phyloP scores from a whole-genome alignment of 495 filamentous ascomycete genomes.

The Trichoderma gamsii region DNA sequence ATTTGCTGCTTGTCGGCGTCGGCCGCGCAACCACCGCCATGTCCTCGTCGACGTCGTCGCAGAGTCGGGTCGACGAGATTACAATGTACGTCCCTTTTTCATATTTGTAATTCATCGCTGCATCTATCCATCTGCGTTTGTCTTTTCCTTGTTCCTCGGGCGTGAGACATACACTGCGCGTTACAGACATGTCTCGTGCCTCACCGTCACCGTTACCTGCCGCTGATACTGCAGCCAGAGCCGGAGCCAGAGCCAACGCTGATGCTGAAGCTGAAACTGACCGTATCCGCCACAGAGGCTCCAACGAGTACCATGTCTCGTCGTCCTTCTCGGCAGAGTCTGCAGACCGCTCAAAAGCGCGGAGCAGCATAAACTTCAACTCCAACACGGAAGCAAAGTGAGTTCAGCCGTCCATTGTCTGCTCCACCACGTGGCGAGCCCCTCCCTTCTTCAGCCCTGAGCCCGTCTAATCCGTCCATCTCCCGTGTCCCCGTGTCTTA shows the following conservation, averaged over 20 bases:
- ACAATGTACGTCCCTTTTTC: background rate
- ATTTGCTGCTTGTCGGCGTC: background rate
- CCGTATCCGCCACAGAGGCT: slow-evolving; percentile 2
- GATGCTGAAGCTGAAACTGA: slow-evolving; percentile 12
- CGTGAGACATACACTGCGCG: background rate
- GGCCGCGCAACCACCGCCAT: slow-evolving; percentile 2
- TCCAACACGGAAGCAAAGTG: slow-evolving; percentile 42
- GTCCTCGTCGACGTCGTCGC: slow-evolving; percentile 5
- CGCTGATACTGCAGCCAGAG: too few species aligned
- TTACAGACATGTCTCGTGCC: background rate
- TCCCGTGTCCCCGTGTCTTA: background rate
- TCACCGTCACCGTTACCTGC: background rate
- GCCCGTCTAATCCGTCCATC: background rate
- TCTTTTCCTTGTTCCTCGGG: background rate
- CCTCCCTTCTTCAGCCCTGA: background rate
- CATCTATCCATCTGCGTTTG: background rate
- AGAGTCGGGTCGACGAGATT: slow-evolving; percentile 6
- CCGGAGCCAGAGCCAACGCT: too few species aligned
- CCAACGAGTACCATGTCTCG: slow-evolving; percentile 11
- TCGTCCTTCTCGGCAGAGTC: slow-evolving; percentile 11
- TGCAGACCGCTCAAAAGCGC: slow-evolving; percentile 1
- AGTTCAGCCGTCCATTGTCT: slow-evolving; percentile 11
- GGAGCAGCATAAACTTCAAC: slow-evolving; percentile 36
- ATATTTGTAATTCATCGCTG: too few species aligned
- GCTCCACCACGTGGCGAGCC: slow-evolving; percentile 1